Evolutionary conservation across 2,329 filamentous ascomycete genomes (phyloP), one percentile per base, ranked within the genome.

Genomic region (Beauveria asiatica): DNA sequence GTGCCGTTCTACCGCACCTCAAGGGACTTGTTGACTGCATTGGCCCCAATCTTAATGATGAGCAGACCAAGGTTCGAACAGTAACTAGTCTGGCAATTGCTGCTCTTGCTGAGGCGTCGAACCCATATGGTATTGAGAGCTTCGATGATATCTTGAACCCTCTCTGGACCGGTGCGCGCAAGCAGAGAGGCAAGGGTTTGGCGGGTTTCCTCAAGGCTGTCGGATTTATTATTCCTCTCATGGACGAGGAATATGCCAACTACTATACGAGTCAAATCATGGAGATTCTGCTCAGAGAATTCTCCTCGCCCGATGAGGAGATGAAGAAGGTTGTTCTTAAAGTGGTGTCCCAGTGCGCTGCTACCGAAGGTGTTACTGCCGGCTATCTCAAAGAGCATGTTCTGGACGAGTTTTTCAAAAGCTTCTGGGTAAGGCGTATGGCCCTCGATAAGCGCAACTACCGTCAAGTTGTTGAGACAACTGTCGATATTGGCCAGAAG

Each of bases 241-340:
- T 99, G 94, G 94, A 99, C 76, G 94, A 99, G 75, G 94, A 99
- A 71, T 97, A 97, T 73, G 93, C 94, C 75, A 97, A 97, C 72
- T 99, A 99, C 77, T 99, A 99, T 70, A 97, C 94, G 9, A 90
- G 87, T 66, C 92, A 99, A 74, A 97, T 99, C 69, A 97, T 99
- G 93, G 94, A 97, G 74, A 97, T 97, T 68, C 78, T 99, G 16
- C 84, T 97, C 33, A 86, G 94, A 68, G 94, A 99, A 71, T 99
- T 99, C 70, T 89, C 92, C 7, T 97, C 93, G 0, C 94, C 94
- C 0, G 94, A 99, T 66, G 94, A 99, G 74, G 94, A 99, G 75
- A 99, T 99, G 94, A 99, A 97, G 78, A 99, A 99, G 78, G 94
- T 99, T 1, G 94, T 99, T 8, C 78, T 99, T 61, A 97, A 97